Evolutionary conservation across 2,329 filamentous ascomycete species (phyloP), one percentile per base, ranked within the genome.

Genomic region (Emergomyces pasteurianus): DNA sequence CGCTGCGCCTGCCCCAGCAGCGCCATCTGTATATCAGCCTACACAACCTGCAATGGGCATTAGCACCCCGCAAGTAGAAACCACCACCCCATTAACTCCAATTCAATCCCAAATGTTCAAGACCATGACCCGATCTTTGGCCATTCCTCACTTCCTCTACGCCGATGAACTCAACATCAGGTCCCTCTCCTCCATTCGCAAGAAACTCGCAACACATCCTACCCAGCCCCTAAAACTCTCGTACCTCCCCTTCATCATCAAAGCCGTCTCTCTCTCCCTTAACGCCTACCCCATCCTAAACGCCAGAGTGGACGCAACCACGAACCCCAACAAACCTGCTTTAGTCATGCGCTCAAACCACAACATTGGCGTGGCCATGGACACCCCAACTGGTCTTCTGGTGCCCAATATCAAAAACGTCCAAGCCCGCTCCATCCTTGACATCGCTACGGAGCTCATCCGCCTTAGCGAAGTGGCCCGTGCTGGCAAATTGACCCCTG

Each of bases 21-120:
- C 62, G 58, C 62, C 71, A 62, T 56, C 68, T 61, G 60, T 69
- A 63, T 61, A 68, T 49, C 58, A 73, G 26, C 63, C 73, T 23
- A 57, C 72, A 56, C 65, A 73, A 63, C 67, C 73, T 26, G 67
- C 46, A 3, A 14, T 58, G 1, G 47, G 53, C 7, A 40, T 62
- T 43, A 31, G 53, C 34, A 63, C 71, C 47, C 70, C 68, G 47
- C 87, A 89, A 72, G 78, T 77, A 59, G 94, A 97, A 74, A 88
- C 85, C 9, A 75, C 80, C 1, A 80, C 87, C 38, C 78, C 83
- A 61, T 79, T 99, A 63, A 89, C 89, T 14, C 86, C 86, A 43
- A 88, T 89, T 16, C 92, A 97, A 76, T 81, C 83, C 43, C 88
- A 90, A 71, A 99, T 99, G 94, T 97, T 96, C 85, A 96, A 95